These are phyloP conservation scores for Tanacetum coccineum DNA, from an alignment of 129 eudicot genomes.

Conservation along the genomic window DNA sequence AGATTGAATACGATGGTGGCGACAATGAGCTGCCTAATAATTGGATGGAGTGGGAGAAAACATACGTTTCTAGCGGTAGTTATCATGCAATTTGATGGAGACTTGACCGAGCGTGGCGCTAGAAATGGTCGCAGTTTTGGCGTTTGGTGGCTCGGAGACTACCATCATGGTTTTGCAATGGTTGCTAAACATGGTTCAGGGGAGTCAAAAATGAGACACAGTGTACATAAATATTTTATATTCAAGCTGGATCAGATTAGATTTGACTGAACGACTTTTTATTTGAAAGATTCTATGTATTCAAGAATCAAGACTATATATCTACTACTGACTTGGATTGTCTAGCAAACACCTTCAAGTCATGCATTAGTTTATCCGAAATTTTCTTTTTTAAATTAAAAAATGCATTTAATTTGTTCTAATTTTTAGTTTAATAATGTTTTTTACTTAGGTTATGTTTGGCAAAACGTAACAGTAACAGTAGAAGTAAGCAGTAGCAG, in stretches of 20 bases:
- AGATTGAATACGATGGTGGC: conserved; percentile 10
- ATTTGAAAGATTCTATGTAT: no score
- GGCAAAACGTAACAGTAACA: no score
- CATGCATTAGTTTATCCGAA: no score
- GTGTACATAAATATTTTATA: neutral
- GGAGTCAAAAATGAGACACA: neutral
- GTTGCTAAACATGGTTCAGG: conserved; percentile 22
- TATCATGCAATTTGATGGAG: conserved; percentile 44
- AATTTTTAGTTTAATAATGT: no score
- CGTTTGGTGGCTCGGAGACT: conserved; percentile 33
- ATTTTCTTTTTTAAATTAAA: no score
- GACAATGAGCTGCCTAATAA: conserved; percentile 29
- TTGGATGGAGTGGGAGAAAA: conserved; percentile 63
- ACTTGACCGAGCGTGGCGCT: conserved; percentile 49
- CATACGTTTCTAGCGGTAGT: conserved; percentile 19
- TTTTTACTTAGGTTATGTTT: no score
- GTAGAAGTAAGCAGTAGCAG: no score
- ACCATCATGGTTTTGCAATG: conserved; percentile 23
- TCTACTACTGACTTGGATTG: no score
- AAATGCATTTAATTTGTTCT: no score
- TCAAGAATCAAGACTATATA: no score
- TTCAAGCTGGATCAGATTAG: neutral
- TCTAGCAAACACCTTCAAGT: no score
- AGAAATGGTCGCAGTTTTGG: conserved; percentile 31
- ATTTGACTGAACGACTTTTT: neutral